Evolutionary conservation across 148 eudicot species (phyloP), one percentile per base, ranked within the genome.

Genomic region (Suaeda aralocaspica): DNA sequence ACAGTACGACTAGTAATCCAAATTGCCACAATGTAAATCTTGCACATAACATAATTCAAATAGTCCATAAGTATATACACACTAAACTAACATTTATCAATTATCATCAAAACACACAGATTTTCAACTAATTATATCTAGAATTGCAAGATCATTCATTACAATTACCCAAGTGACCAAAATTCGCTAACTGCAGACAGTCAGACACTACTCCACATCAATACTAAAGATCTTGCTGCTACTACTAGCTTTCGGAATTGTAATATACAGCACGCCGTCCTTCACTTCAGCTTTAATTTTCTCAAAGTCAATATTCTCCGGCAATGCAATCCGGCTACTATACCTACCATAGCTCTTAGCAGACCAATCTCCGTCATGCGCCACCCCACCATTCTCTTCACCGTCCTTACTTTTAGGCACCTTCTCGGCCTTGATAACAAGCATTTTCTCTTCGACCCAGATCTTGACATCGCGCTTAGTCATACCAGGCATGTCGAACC

Each of bases 401-500:
- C 60, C 73, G 7, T 64, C 64, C 7, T 56, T 78, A 53, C 77
- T 74, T 29, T 62, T 67, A 11, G 82, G 25, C 39, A 13, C 19
- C 44, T 88, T 88, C 64, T 88, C 89, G 2, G 88, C 97, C 64
- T 78, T 91, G 24, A 91, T 71, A 0, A 89, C 92, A 59, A 91
- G 64, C 90, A 91, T 85, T n/a, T 80, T 84, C 73, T 88, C 97
- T 68, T 88, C 97, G 0, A 91, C 86, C 74, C 80, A 88, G 1
- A 91, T 78, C 73, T 82, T 87, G 21, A 88, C 92, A 52, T 91
- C 94, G 0, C 82, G 68, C 66, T 77, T 91, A 13, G 85, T 80
- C 92, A 91, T 85, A 0, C 97, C 97, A 0, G 92, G 91, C 86
- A 91, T 82, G 79, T 91, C 97, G 29, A 91, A 91, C 63, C 97